Percentiles rank a stretch among this genome's conserved stretches.
These are phyloP conservation scores for Leccinum rimulosum DNA, from an alignment of 768 basidiomycete genomes.

Conservation along the genomic window DNA sequence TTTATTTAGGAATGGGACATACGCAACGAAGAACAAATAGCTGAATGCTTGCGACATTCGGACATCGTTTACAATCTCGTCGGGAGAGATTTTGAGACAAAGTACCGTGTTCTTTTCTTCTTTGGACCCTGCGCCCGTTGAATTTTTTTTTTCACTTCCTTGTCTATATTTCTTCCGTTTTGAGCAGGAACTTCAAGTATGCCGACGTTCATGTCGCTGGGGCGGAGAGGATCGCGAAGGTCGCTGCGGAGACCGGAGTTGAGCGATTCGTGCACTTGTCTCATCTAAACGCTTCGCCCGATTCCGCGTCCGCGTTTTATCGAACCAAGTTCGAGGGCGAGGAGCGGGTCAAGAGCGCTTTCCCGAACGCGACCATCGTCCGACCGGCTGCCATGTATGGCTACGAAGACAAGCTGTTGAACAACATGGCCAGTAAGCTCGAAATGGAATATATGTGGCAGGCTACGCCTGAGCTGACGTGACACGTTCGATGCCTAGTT, in stretches of 20 bases:
- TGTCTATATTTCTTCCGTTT: slow-evolving; percentile 1
- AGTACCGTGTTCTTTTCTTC: slow-evolving; percentile 50
- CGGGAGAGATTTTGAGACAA: slow-evolving; percentile 92
- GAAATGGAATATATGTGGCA: slow-evolving; percentile 1
- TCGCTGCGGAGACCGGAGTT: slow-evolving; percentile 76
- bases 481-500: slow-evolving; percentile 34
- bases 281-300: slow-evolving; percentile 83
- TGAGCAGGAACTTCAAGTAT: slow-evolving; percentile 80
- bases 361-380: slow-evolving; percentile 85
- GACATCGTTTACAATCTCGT: slow-evolving; percentile 96
- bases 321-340: slow-evolving; percentile 90
- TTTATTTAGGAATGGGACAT: slow-evolving; percentile 88
- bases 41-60: slow-evolving; percentile 90
- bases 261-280: slow-evolving; percentile 90
- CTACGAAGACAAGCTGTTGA: slow-evolving; percentile 92
- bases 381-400: slow-evolving; percentile 86
- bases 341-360: slow-evolving; percentile 76
- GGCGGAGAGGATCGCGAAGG: slow-evolving; percentile 80
- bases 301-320: slow-evolving; percentile 82
- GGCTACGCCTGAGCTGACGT: slow-evolving; percentile 12
- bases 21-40: slow-evolving; percentile 85
- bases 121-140: slow-evolving; percentile 13
- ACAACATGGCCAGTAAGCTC: slow-evolving; percentile 83
- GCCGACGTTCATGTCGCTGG: slow-evolving; percentile 78
- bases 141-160: slow-evolving; percentile 9